Base-by-base conservation (phyloP, 768 basidiomycete species). In the Macrolepiota dolichaula region DNA sequence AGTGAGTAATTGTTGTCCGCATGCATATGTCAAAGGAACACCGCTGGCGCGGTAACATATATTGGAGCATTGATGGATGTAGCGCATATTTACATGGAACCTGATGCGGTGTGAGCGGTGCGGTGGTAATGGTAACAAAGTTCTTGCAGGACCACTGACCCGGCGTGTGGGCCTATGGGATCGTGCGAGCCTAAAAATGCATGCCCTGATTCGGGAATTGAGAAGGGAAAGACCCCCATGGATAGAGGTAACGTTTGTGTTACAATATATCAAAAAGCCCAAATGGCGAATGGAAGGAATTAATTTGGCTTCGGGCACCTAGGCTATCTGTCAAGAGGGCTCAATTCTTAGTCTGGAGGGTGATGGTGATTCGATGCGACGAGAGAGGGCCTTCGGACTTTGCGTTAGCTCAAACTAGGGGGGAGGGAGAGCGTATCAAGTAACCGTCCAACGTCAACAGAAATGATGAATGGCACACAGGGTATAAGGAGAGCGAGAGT, bases 181-280 rank as follows among this genome's bases (percentile, higher is more conserved):
- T 61, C 53, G 53, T 61, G 59, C 53, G 59, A 61, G 59, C 35
- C 42, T 53, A 51, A 52, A 36, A 25, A 24, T 46, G 40, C 35
- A 60, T 17, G 58, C 32, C 42, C 57, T 47, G 38, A 51, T 38
- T 61, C 52, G 17, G 46, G 53, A 55, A 35, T n/a, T 55, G 22
- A 53, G 59, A 53, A 60, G 46, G 53, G 24, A 22, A 24, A 17
- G 24, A 17, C 5, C 25, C 19, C 35, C 49, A 50, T 29, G 49
- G 37, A 61, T 53, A 54, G 37, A 59, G 22, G 46, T 61, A 37
- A 38, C 53, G 52, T 55, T 61, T 61, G 49, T 61, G 52, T 55
- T 61, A 61, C 52, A 61, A 61, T 61, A 55, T 61, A 61, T 61
- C 59, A 61, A 61, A 61, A 61, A 59, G 27, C 32, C 27, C 35